Base-by-base conservation (phyloP, 768 basidiomycete genomes). In the Lentinula raphanica region DNA sequence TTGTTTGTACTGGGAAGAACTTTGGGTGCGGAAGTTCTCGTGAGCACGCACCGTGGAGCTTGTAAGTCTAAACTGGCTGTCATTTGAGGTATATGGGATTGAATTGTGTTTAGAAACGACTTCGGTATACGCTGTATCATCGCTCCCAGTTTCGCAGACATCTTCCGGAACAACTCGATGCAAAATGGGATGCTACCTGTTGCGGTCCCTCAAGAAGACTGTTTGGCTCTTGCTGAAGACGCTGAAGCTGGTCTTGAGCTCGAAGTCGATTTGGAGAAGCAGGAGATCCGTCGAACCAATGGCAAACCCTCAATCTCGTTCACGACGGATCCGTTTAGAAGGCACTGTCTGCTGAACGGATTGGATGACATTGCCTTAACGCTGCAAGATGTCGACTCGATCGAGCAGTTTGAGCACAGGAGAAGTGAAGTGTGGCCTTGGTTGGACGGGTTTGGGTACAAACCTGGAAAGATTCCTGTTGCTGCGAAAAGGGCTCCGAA, bases 311-410 rank as follows among this genome's bases (percentile, higher is more conserved):
- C 87, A 19, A 85, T 97, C 61, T 58, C 79, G 40, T 99, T 99
- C 76, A 77, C 79, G 38, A 85, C 87, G 49, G 97, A 99, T 72
- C 74, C 87, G 0, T 99, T 98, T 88, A 81, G 95, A 61, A 79
- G 92, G 56, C 92, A 96, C 68, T 95, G 97, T 70, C 75, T 99
- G 70, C 71, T 99, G 73, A 94, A 99, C 66, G 97, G 97, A 31
- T 75, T 98, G 63, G 97, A 99, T 70, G 97, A 98, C 67, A 96
- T 99, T 62, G 94, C 89, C 42, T 76, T 99, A 72, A 99, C 97
- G 44, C 76, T 99, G 77, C 86, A 92, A 71, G 87, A 86, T 69
- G 85, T 78, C 31, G 74, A 74, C 9, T 70, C 79, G n/a, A 97
- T 99, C 62, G 76, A 79, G 59, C 64, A 71, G 42, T 99, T 98